Evolutionary conservation across 176 grass and related monocot genomes (phyloP).

Genomic region (Secale cereale): DNA sequence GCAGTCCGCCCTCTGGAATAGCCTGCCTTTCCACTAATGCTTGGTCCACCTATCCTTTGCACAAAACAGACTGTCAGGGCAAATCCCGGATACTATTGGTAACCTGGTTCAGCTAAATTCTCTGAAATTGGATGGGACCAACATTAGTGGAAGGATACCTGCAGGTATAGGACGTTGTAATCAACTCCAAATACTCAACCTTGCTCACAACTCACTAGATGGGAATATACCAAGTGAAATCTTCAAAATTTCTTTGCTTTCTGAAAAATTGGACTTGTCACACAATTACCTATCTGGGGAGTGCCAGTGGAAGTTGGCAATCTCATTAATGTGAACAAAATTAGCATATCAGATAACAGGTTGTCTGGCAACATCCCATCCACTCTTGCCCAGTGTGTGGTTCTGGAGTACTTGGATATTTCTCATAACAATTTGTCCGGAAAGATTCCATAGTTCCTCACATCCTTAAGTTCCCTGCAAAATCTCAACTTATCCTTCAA

Average conservation of each 20-base stretch:
- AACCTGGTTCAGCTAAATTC: conserved; percentile 36
- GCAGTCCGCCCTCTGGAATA: no score
- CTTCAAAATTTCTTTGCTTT: conserved; percentile 25
- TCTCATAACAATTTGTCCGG: conserved; percentile 46
- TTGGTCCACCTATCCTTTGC: conserved; percentile 30
- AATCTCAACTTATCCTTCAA: conserved; percentile 56
- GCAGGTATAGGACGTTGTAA: conserved; percentile 1
- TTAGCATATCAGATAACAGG: conserved; percentile 29
- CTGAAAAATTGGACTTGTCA: conserved; percentile 36
- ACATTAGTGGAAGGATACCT: conserved; percentile 38
- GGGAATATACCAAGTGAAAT: conserved; percentile 45
- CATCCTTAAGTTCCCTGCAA: conserved; percentile 9
- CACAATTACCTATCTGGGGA: conserved; percentile 37
- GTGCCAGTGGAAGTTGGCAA: conserved; percentile 38
- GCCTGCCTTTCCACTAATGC: no score
- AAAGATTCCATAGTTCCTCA: conserved; percentile 34
- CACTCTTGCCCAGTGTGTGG: conserved; percentile 26
- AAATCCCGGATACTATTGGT: conserved; percentile 23
- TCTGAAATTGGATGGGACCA: conserved; percentile 24
- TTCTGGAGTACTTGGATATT: conserved; percentile 47
- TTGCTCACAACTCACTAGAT: conserved; percentile 44
- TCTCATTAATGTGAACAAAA: conserved; percentile 15
- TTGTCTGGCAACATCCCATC: conserved; percentile 31
- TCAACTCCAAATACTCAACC: conserved; percentile 20
- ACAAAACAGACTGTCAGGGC: conserved; percentile 29